Percentiles rank a stretch among this genome's conserved stretches.
phyloP scores from a whole-genome alignment of 768 basidiomycete species.

The Podaxis sp. region DNA sequence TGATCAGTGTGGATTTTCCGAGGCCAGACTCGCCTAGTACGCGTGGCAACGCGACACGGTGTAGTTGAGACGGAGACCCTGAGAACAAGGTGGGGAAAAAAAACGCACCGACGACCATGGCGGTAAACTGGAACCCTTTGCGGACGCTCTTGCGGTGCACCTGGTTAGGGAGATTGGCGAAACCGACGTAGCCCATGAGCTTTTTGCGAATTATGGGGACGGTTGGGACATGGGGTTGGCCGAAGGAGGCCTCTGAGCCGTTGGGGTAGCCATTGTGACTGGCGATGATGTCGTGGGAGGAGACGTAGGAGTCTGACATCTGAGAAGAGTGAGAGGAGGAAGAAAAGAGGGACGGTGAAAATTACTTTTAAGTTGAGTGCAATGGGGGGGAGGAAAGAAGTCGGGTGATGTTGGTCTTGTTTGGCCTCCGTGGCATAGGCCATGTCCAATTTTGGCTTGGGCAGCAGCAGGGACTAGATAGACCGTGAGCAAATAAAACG shows the following conservation, averaged over 20 bases:
- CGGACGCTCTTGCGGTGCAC: constrained; percentile 97
- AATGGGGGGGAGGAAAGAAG: constrained; percentile 54
- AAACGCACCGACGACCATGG: constrained; percentile 96
- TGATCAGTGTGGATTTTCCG: constrained; percentile 98
- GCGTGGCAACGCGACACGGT: constrained; percentile 21
- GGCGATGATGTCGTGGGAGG: constrained; percentile 54
- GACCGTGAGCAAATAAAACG: constrained; percentile 21
- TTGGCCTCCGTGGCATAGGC: constrained; percentile 41
- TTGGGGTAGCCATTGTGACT: constrained; percentile 60
- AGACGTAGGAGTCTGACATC: constrained; percentile 79
- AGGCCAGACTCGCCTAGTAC: constrained; percentile 90
- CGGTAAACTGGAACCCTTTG: constrained; percentile 98
- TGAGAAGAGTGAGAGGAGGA: constrained; percentile 32
- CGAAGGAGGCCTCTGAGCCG: constrained; percentile 63
- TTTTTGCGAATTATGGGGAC: constrained; percentile 78
- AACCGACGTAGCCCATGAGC: constrained; percentile 93
- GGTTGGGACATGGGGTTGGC: constrained; percentile 35
- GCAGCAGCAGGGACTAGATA: constrained; percentile 42
- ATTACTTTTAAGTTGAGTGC: constrained; percentile 52
- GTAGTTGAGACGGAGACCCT: constrained; percentile 25
- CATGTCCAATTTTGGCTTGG: constrained; percentile 49
- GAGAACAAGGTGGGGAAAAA: constrained; percentile 15
- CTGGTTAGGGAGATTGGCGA: constrained; percentile 98
- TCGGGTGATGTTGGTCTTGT: constrained; percentile 48
- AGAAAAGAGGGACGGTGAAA: constrained; percentile 35